Evolutionary conservation across 2,329 filamentous ascomycete species (phyloP).

Genomic region (Aspergillus ibericus): DNA sequence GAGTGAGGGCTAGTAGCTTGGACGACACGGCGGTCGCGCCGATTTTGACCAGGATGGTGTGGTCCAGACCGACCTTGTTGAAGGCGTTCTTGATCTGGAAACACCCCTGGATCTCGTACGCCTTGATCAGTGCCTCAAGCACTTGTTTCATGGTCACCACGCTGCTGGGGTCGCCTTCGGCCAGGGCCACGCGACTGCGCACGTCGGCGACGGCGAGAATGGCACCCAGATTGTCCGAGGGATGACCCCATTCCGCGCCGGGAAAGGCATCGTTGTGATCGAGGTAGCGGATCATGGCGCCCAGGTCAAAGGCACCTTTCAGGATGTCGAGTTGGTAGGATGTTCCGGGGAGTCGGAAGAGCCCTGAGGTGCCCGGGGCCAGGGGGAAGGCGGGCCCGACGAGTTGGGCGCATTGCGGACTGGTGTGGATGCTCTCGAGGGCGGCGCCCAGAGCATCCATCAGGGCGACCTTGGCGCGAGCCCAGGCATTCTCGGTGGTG

Average conservation of each 20-base stretch:
- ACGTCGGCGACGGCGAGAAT: constrained; percentile 39
- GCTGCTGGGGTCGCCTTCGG: not conserved
- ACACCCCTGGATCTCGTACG: constrained; percentile 46
- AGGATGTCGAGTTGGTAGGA: constrained; percentile 34
- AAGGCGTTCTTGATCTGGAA: constrained; percentile 41
- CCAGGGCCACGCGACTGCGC: constrained; percentile 22
- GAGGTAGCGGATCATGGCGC: constrained; percentile 41
- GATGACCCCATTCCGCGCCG: constrained; percentile 47
- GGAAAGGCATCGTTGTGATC: constrained; percentile 45
- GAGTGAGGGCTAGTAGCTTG: constrained; percentile 38
- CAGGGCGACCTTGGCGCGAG: constrained; percentile 19
- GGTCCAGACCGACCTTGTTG: constrained; percentile 44
- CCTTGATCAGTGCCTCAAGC: constrained; percentile 39
- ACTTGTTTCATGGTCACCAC: constrained; percentile 36
- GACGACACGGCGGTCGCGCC: constrained; percentile 41
- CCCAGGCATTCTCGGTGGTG: constrained; percentile 19
- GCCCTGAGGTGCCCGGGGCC: constrained; percentile 12
- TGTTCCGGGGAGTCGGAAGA: constrained; percentile 40
- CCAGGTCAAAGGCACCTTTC: constrained; percentile 43
- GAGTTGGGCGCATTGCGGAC: constrained; percentile 16
- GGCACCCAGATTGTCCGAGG: constrained; percentile 45
- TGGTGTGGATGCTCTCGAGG: constrained; percentile 25
- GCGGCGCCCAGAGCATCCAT: constrained; percentile 29
- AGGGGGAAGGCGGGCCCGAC: constrained; percentile 12
- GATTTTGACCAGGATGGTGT: constrained; percentile 45